Evolutionary conservation across 2,329 filamentous ascomycete genomes (phyloP).

Genomic region (Neurospora crassa): DNA sequence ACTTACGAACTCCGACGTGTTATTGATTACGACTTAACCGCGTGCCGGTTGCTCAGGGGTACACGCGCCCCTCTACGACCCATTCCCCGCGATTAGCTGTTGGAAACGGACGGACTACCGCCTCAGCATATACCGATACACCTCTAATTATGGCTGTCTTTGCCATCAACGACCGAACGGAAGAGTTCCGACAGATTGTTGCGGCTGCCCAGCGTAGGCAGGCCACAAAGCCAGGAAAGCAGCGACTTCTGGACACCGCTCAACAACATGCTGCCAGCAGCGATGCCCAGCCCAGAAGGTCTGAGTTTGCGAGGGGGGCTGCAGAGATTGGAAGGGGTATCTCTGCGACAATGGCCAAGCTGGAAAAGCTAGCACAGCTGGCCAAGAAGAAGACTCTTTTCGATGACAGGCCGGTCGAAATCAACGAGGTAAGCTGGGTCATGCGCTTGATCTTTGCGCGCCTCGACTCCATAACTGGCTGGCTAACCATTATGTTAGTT

Average conservation of each 20-base stretch:
- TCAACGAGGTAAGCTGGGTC: constrained; percentile 70
- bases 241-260: constrained; percentile 66
- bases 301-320: constrained; percentile 87
- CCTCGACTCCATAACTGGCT: neutral
- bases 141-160: constrained; percentile 45
- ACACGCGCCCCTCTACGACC: neutral
- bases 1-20: neutral
- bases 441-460: constrained; percentile 46
- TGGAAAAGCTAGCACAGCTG: constrained; percentile 88
- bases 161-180: constrained; percentile 92
- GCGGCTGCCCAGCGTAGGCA: constrained; percentile 74
- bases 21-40: neutral
- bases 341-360: constrained; percentile 82
- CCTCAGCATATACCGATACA: neutral
- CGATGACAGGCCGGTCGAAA: constrained; percentile 92
- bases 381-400: constrained; percentile 96
- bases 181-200: constrained; percentile 89
- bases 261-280: constrained; percentile 57
- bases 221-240: constrained; percentile 65
- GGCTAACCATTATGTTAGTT: constrained; percentile 28
- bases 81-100: neutral
- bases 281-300: constrained; percentile 50
- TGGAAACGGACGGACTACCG: neutral
- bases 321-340: constrained; percentile 90
- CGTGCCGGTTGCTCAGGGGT: neutral